Evolutionary conservation across 2,329 filamentous ascomycete species (phyloP).

Genomic region (Penicillium hordei): DNA sequence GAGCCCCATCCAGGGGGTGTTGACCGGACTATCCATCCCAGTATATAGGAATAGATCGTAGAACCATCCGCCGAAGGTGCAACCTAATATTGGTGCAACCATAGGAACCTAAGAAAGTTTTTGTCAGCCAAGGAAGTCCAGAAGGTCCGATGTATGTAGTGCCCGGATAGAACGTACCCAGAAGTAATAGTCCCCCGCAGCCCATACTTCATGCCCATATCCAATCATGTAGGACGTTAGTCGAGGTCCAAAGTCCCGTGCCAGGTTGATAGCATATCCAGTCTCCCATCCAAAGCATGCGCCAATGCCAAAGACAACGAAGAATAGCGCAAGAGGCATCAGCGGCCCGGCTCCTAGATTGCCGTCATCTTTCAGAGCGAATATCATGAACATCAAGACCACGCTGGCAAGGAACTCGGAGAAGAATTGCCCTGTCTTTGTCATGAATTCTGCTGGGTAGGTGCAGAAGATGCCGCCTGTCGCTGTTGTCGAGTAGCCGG

Average conservation of each 20-base stretch:
- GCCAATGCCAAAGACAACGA: conserved; percentile 71
- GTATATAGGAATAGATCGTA: conserved; percentile 70
- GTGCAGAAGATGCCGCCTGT: conserved; percentile 73
- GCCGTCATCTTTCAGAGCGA: conserved; percentile 58
- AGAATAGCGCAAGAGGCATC: conserved; percentile 64
- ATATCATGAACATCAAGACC: conserved; percentile 70
- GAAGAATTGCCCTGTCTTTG: conserved; percentile 66
- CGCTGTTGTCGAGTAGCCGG: conserved; percentile 54
- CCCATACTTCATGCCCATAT: conserved; percentile 67
- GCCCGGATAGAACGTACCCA: conserved; percentile 52
- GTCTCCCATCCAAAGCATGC: conserved; percentile 75
- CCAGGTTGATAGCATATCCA: conserved; percentile 72
- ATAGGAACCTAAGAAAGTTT: conserved; percentile 60
- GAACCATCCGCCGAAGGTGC: conserved; percentile 62
- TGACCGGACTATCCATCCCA: conserved; percentile 65
- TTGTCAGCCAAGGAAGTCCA: background rate
- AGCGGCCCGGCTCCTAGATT: conserved; percentile 56
- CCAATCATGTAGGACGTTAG: conserved; percentile 67
- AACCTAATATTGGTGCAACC: conserved; percentile 67
- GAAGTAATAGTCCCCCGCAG: conserved; percentile 68
- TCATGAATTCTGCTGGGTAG: conserved; percentile 63
- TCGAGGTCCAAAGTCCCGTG: conserved; percentile 69
- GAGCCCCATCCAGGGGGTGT: conserved; percentile 66
- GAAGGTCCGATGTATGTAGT: background rate
- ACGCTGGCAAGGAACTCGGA: conserved; percentile 68